Evolutionary conservation across 2,329 filamentous ascomycete species (phyloP), one percentile per base, ranked within the genome.

Genomic region (Pezicula neosporulosa): DNA sequence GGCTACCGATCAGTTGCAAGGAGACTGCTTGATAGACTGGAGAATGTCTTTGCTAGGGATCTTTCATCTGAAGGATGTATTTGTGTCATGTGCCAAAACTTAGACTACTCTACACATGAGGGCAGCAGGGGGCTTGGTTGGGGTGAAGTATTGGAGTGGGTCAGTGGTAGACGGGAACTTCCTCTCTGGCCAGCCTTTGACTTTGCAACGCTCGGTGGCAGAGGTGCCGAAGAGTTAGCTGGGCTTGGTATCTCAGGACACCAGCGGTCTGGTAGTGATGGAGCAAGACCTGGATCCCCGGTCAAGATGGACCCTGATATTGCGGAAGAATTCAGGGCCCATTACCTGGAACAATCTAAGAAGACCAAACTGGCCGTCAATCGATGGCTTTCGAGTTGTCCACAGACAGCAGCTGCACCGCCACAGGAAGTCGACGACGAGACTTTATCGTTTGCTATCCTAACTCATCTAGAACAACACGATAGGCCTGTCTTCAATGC

Each of bases 1-100:
- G 94, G 94, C 6, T 96, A 97, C 68, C 85, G 90, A 49, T 97
- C 93, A 0, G 89, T 97, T n/a, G 94, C 94, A 3, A 85, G 94
- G 5, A 83, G 92, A 47, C 73, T 97, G 21, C 79, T 97, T 5
- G 93, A 99, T 70, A 84, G 94, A 36, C 77, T 99, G 4, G 93
- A 97, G 66, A 90, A 93, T 51, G 91, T 99, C 8, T 97, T 99
- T 70, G 92, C 91, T 2, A 81, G 94, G 53, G 93, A 97, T 64
- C 85, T 99, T 35, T 92, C 92, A 0, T 85, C 85, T 0, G 85
- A 96, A 63, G 84, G 86, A n/a, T 97, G 93, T 67, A 74, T 77
- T 41, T 97, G 93, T 68, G 76, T 94, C 50, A 89, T 97, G 77
- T 97, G 93, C 65, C 72, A 72, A 3, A 72, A 81, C 36, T 78